A percentile compares a stretch with the other conserved stretches of the same genome.
Evolutionary conservation across 2,329 filamentous ascomycete species (phyloP).

Genomic region (Capronia epimyces): DNA sequence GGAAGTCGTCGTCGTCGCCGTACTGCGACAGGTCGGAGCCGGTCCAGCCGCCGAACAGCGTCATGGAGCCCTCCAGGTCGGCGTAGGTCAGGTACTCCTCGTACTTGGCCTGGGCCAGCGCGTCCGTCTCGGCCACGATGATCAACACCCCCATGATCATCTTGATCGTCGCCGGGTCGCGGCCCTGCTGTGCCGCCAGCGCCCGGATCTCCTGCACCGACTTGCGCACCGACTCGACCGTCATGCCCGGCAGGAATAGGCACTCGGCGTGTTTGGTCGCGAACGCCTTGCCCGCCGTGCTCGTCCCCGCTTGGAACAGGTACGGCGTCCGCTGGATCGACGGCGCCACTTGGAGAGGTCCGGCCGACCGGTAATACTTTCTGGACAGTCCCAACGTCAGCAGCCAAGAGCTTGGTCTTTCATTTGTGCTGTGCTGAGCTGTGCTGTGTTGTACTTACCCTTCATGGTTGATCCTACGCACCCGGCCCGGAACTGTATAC

Average conservation of each 20-base stretch:
- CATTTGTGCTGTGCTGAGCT: too few relatives aligned
- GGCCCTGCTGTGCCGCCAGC: slow-evolving; percentile 43
- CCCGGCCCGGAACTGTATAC: slow-evolving; percentile 54
- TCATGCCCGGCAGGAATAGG: slow-evolving; percentile 54
- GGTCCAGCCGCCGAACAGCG: slow-evolving; percentile 54
- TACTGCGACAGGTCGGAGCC: slow-evolving; percentile 53
- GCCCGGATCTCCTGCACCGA: slow-evolving; percentile 47
- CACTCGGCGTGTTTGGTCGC: slow-evolving; percentile 52
- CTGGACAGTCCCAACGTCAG: neutral
- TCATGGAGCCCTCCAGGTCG: slow-evolving; percentile 49
- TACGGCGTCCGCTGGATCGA: slow-evolving; percentile 5
- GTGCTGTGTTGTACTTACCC: slow-evolving; percentile 44
- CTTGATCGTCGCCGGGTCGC: slow-evolving; percentile 53
- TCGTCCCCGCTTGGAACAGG: slow-evolving; percentile 4
- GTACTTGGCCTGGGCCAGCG: slow-evolving; percentile 39
- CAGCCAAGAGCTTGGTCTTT: too few relatives aligned
- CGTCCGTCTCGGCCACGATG: slow-evolving; percentile 42
- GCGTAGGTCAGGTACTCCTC: slow-evolving; percentile 49
- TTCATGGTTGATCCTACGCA: slow-evolving; percentile 61
- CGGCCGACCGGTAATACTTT: slow-evolving; percentile 29
- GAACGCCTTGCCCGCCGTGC: slow-evolving; percentile 27
- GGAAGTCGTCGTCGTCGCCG: slow-evolving; percentile 57
- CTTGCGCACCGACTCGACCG: slow-evolving; percentile 53
- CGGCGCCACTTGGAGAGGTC: neutral
- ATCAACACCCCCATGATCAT: slow-evolving; percentile 50